Evolutionary conservation across 192 early-diverging fungal genomes (phyloP), one percentile per base, ranked within the genome.

Genomic region (Tieghemiomyces parasiticus): DNA sequence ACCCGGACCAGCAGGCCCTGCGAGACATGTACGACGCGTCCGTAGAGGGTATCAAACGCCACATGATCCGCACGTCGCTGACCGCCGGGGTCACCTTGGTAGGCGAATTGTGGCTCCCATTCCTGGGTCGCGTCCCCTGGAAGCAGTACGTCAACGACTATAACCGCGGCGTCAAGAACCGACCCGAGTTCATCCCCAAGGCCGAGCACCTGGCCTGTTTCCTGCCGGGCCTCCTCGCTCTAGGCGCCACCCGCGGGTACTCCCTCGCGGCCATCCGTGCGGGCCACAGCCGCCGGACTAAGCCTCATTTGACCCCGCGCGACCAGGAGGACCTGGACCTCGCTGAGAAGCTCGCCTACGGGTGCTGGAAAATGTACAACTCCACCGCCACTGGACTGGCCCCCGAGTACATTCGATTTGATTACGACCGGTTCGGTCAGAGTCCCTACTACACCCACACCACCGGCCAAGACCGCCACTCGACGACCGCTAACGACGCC

Each of bases 281-380:
- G 19, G 4, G 32, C n/a, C 32, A 28, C 14, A 31, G 13, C 55
- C 20, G 33, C 14, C 32, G n/a, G 28, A 16, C 8, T 6, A 25
- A 34, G 34, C 24, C 24, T 2, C 20, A 19, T 2, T 10, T 58
- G 34, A 34, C 4, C 34, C 33, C 35, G 19, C 55, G 61, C 4
- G 55, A 67, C 49, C 73, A 76, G 29, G 77, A 83, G 50, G 86
- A 89, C 58, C 77, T 97, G 38, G 67, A 77, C 22, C 66, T 94
- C 20, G 93, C 87, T 20, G 82, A 88, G 47, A 85, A 90, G 61
- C 74, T 97, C 48, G 79, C 81, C 4, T 67, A 78, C n/a, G 77
- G 82, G 0, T 96, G 93, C 58, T 87, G 71, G 48, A 82, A 88
- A 62, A 88, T 88, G 83, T 93, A 94, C 68, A 66, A 72, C 35